Evolutionary conservation across 495 filamentous ascomycete genomes (phyloP), one percentile per base, ranked within the genome.

Genomic region (Penicillium canariense): DNA sequence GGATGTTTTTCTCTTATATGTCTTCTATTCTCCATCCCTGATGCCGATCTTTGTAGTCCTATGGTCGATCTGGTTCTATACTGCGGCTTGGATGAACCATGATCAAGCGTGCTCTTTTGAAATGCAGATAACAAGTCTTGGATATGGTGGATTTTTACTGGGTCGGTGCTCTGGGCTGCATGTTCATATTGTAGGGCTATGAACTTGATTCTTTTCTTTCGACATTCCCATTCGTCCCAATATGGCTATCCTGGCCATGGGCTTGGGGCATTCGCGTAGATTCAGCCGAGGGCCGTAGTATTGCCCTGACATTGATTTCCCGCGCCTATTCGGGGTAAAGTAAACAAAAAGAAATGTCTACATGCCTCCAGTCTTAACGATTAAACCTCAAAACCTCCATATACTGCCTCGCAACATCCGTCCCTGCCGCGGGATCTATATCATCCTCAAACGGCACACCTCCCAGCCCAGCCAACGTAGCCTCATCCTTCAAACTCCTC

Each of bases 331-430:
- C n/a, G n/a, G n/a, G n/a, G n/a, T n/a, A n/a, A n/a, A n/a, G n/a
- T n/a, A n/a, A n/a, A n/a, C n/a, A n/a, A n/a, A n/a, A n/a, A n/a
- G n/a, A n/a, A n/a, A n/a, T n/a, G n/a, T n/a, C n/a, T n/a, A n/a
- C n/a, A n/a, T n/a, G n/a, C n/a, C n/a, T n/a, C n/a, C n/a, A n/a
- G n/a, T n/a, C n/a, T 39, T 55, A 77, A 38, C 76, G 70, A 57
- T 77, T 76, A 48, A 77, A 77, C 36, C 76, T 63, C 48, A 76
- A 63, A 30, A 76, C 71, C 63, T 77, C 74, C 76, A 76, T 75
- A 54, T 71, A 77, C 55, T 78, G 75, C 53, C 74, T 72, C 14
- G 75, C 75, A 54, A 75, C 52, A 69, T 78, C 75, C 22, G 68
- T 65, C 4, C 74, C 75, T 45, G 72, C 68, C 45, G 66, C 49